phyloP scores from a whole-genome alignment of 768 basidiomycete genomes.

The Boletus coccyginus region DNA sequence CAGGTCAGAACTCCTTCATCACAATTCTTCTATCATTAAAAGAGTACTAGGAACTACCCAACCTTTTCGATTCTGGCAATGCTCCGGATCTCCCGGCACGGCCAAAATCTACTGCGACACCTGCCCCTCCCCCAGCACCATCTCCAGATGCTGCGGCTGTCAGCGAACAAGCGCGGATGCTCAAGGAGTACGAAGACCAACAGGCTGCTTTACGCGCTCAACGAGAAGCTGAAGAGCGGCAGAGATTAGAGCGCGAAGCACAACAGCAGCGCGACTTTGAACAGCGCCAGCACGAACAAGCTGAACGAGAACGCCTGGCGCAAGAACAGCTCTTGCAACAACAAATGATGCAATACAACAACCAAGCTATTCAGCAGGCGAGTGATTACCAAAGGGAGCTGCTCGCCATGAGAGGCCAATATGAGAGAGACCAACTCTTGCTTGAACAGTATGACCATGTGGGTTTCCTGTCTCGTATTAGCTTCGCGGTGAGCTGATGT shows the following conservation, averaged over 20 bases:
- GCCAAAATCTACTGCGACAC: slow-evolving; percentile 51
- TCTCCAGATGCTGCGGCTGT: slow-evolving; percentile 68
- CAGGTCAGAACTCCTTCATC: slow-evolving; percentile 46
- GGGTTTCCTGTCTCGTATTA: slow-evolving; percentile 10
- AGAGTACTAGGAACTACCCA: slow-evolving; percentile 83
- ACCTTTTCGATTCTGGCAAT: slow-evolving; percentile 76
- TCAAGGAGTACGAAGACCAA: slow-evolving; percentile 95
- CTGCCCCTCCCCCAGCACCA: slow-evolving; percentile 72
- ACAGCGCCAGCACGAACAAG: slow-evolving; percentile 81
- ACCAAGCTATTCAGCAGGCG: slow-evolving; percentile 70
- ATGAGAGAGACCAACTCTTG: slow-evolving; percentile 96
- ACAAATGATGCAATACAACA: slow-evolving; percentile 78
- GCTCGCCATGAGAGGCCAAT: slow-evolving; percentile 92
- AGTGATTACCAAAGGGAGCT: slow-evolving; percentile 88
- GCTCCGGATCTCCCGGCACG: slow-evolving; percentile 88
- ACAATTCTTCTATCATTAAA: not conserved
- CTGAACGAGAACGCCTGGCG: slow-evolving; percentile 81
- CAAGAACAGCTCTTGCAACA: slow-evolving; percentile 86
- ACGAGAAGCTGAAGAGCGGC: slow-evolving; percentile 79
- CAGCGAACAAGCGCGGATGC: slow-evolving; percentile 88
- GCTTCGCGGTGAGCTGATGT: slow-evolving; percentile 5
- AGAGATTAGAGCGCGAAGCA: slow-evolving; percentile 71
- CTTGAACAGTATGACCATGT: slow-evolving; percentile 97
- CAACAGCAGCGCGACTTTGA: slow-evolving; percentile 88
- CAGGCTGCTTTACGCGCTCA: slow-evolving; percentile 83